Evolutionary conservation across 768 basidiomycete species (phyloP), one percentile per base, ranked within the genome.

Genomic region (Mycena floridula): DNA sequence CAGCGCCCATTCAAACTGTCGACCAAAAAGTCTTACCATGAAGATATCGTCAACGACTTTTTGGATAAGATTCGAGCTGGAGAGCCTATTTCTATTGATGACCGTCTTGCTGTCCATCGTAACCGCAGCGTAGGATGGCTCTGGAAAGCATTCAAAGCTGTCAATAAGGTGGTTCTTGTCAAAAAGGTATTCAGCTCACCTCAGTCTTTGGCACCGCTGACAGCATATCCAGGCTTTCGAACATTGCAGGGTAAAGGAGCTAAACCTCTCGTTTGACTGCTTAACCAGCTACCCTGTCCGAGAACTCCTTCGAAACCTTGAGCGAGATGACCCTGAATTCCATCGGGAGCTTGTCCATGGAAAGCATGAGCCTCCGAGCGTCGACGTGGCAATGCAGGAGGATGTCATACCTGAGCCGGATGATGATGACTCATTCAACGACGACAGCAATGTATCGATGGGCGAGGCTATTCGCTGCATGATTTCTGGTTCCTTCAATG

Each of bases 1-100:
- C 70, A 72, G 50, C 52, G 60, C 1, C 55, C 55, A 9, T 47
- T 72, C 47, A 73, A 73, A 46, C 57, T 52, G 4, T 58, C 61
- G 5, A 55, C 64, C 20, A 56, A 56, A 23, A 44, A 50, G 2
- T 60, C 62, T 0, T 57, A 58, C 42, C 67, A 70, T 50, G 50
- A 59, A 26, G 62, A 66, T 42, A 37, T 70, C 24, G 60, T 73
- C 1, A 30, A 55, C 0, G 59, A 67, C 30, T 44, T 60, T 3
- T 23, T 60, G 2, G 15, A 12, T 1, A 54, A 63, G 42, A 48
- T 69, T 1, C 43, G 60, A 3, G 30, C 41, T 6, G 56, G 58
- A 7, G 40, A 46, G 22, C 32, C 43, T 2, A 30, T 60, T 23
- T 25, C 15, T 7, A 41, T 64, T 37, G 61, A 65, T 16, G 52